A percentile compares a stretch with the other conserved stretches of the same genome.
Conservation (phyloP, 2,329 filamentous ascomycete genomes). For the Scedosporium apiospermum region DNA sequence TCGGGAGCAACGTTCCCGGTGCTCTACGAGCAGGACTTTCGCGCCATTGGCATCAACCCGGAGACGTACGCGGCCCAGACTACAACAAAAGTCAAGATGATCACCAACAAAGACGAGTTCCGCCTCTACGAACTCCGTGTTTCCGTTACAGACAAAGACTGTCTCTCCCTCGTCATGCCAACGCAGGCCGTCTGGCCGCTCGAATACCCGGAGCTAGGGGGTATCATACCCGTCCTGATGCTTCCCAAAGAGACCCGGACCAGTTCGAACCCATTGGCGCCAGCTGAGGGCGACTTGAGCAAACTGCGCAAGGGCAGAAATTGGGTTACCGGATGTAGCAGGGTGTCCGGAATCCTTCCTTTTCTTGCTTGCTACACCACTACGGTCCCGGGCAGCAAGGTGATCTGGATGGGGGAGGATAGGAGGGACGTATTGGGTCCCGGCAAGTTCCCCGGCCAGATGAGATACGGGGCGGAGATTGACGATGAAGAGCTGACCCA, state of each 20-base stretch:
- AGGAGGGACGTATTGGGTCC: constrained; percentile 32
- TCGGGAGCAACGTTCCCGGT: constrained; percentile 31
- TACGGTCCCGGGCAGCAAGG: constrained; percentile 24
- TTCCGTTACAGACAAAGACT: constrained; percentile 16
- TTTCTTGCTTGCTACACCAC: constrained; percentile 31
- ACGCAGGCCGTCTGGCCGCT: constrained; percentile 11
- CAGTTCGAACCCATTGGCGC: neutral
- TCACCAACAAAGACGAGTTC: constrained; percentile 9
- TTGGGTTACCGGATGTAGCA: constrained; percentile 9
- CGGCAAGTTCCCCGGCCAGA: constrained; percentile 27
- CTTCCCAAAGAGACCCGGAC: neutral
- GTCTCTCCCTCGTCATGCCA: constrained; percentile 18
- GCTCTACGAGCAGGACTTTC: constrained; percentile 24
- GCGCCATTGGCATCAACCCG: constrained; percentile 21
- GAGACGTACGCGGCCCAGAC: constrained; percentile 26
- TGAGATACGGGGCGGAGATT: constrained; percentile 6
- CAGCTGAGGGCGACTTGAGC: neutral
- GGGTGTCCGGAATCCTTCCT: constrained; percentile 32
- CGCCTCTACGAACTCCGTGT: constrained; percentile 26
- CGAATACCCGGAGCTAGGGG: constrained; percentile 10
- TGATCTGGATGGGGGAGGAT: constrained; percentile 31
- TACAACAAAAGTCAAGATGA: constrained; percentile 13
- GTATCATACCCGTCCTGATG: constrained; percentile 11
- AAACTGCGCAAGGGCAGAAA: neutral
- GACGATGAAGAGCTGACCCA: neutral